phyloP scores from a whole-genome alignment of 495 filamentous ascomycete genomes.

The Melanomma pulvis-pyrius region DNA sequence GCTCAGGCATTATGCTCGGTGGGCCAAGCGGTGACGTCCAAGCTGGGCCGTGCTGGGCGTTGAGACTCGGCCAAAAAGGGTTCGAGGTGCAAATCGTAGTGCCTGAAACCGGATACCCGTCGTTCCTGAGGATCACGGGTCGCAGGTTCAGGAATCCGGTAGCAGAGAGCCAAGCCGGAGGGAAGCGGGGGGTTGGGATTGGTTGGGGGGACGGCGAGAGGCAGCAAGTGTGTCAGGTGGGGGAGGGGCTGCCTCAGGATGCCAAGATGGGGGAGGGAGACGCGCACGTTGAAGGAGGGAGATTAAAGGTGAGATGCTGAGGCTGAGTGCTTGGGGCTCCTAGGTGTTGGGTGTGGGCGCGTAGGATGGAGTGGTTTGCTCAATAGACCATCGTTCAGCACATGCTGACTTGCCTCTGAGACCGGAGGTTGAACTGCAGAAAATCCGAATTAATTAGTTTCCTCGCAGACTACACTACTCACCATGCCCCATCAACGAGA shows the following conservation, averaged over 20 bases:
- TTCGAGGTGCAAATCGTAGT: background rate
- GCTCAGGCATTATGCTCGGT: constrained; percentile 2
- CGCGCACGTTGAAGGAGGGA: background rate
- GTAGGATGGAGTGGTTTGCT: too few species aligned
- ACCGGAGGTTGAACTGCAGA: too few species aligned
- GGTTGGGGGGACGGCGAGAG: background rate
- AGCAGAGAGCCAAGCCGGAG: background rate
- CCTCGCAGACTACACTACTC: background rate
- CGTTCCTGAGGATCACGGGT: constrained; percentile 23
- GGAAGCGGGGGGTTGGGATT: background rate
- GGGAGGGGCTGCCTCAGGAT: background rate
- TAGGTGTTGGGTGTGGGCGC: background rate
- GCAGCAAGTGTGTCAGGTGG: background rate
- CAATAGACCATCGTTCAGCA: too few species aligned
- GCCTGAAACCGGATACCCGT: constrained; percentile 28
- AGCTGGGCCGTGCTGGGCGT: background rate
- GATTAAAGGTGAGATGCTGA: background rate
- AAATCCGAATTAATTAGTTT: too few species aligned
- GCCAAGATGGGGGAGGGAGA: constrained; percentile 1
- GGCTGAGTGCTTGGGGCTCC: background rate
- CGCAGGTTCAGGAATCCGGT: background rate
- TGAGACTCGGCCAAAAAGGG: constrained; percentile 18
- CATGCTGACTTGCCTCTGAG: too few species aligned
- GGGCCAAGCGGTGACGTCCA: background rate
- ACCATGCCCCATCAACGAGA: background rate